Conservation (phyloP, 768 basidiomycete species). For the Saitozyma podzolica region DNA sequence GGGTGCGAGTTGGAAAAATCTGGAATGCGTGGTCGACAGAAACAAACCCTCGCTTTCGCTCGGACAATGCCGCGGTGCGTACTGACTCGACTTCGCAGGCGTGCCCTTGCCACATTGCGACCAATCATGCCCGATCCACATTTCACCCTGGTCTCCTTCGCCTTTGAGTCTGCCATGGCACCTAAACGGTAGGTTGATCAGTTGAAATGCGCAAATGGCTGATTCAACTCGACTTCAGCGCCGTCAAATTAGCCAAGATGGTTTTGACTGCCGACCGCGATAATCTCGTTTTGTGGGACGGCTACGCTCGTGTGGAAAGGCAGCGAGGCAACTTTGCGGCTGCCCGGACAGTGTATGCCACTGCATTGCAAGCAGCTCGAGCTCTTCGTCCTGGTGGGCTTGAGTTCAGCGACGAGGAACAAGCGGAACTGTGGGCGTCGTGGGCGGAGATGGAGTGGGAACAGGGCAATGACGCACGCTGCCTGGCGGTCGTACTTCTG, state of each 20-base stretch:
- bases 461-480: slow-evolving; percentile 17
- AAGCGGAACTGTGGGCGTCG: slow-evolving; percentile 47
- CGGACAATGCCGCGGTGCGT: no score
- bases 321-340: slow-evolving; percentile 50
- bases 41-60: no score
- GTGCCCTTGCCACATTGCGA: slow-evolving; percentile 18
- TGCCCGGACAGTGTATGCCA: slow-evolving; percentile 53
- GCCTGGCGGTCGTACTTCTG: no score
- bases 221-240: slow-evolving; percentile 24
- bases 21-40: no score
- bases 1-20: no score
- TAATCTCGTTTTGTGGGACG: slow-evolving; percentile 54
- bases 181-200: slow-evolving; percentile 36
- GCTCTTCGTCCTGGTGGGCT: no score
- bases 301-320: slow-evolving; percentile 51
- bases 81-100: no score
- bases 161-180: slow-evolving; percentile 45
- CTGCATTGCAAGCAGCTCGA: slow-evolving; percentile 46
- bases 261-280: slow-evolving; percentile 48
- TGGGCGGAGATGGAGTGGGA: slow-evolving; percentile 56
- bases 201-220: background rate
- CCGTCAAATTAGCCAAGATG: slow-evolving; percentile 52
- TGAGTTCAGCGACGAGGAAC: slow-evolving; percentile 15
- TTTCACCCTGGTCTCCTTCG: slow-evolving; percentile 47
- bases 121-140: slow-evolving; percentile 39